Conservation (phyloP, 1,284 basidiomycete genomes). For the Albatrellus sp. region DNA sequence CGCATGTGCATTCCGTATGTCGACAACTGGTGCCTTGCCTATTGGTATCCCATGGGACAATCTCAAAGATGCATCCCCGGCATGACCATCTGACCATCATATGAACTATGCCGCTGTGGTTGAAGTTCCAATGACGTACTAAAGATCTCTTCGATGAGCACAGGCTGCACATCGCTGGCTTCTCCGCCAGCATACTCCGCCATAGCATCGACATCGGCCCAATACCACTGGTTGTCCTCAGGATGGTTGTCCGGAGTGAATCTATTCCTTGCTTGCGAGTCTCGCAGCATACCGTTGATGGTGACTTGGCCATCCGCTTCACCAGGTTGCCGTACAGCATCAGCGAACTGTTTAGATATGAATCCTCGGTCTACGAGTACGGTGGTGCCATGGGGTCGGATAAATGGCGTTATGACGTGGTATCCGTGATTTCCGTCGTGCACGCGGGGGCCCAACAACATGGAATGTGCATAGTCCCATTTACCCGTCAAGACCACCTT, state of each 20-base stretch:
- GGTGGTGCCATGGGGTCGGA: slow-evolving; percentile 66
- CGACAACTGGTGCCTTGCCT: slow-evolving; percentile 75
- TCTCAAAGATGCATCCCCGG: slow-evolving; percentile 52
- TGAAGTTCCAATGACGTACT: slow-evolving; percentile 32
- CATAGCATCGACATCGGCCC: slow-evolving; percentile 80
- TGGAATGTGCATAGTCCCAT: slow-evolving; percentile 67
- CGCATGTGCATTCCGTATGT: slow-evolving; percentile 89
- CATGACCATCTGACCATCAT: slow-evolving; percentile 59
- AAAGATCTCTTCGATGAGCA: slow-evolving; percentile 79
- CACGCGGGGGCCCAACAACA: slow-evolving; percentile 81
- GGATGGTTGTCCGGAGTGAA: slow-evolving; percentile 90
- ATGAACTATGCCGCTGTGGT: slow-evolving; percentile 4
- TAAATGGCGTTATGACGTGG: slow-evolving; percentile 78
- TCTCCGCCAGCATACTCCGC: slow-evolving; percentile 70
- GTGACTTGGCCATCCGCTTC: slow-evolving; percentile 45
- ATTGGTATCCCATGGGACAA: slow-evolving; percentile 74
- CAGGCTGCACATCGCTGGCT: slow-evolving; percentile 61
- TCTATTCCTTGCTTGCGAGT: slow-evolving; percentile 52
- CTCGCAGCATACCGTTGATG: slow-evolving; percentile 66
- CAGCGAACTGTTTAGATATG: slow-evolving; percentile 51
- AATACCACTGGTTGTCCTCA: slow-evolving; percentile 80
- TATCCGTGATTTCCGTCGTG: slow-evolving; percentile 82
- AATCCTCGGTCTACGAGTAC: slow-evolving; percentile 91
- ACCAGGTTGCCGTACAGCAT: slow-evolving; percentile 22
- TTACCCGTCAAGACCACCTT: slow-evolving; percentile 70